Base-by-base conservation (phyloP, 768 basidiomycete species). In the Mycena metata region DNA sequence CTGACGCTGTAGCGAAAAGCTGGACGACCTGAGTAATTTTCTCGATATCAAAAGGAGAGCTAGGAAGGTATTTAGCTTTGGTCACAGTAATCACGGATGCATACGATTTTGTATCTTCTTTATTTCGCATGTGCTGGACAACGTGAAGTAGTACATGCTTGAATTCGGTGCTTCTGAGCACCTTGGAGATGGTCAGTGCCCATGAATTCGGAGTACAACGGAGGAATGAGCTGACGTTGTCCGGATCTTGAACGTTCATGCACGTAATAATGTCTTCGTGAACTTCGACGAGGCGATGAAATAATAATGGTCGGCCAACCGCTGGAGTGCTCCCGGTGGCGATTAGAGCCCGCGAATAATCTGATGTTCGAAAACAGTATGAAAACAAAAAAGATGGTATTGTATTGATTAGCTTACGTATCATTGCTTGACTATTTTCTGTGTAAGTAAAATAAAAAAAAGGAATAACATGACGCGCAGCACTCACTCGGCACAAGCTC, bases 311-410 rank as follows among this genome's bases (percentile, higher is more conserved):
- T 30, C 33, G 41, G 8, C 57, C 57, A 47, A 23, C 45, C 43
- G 42, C 30, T 7, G 57, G 57, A 47, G 24, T 46, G 43, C 33
- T 46, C 7, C 57, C 7, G 33, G 23, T 41, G 35, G 54, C 57
- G 57, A 24, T 59, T 11, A 59, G 30, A 23, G 57, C 57, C 30
- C 43, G 57, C 57, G 42, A 59, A 42, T 59, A 59, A 46, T 59
- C 45, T 59, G 45, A n/a, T 46, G 15, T 39, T 56, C 30, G 16
- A 56, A 41, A 36, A 56, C 54, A 36, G 54, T 56, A 56, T 36
- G 54, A 21, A 0, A 13, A 21, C 9, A 21, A 1, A 15, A 45
- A 58, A 43, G 24, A 58, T 59, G 45, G n/a, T n/a, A n/a, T n/a
- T n/a, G 43, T 13, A 42, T n/a, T 19, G 26, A 47, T 16, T 59